Evolutionary conservation across 2,329 filamentous ascomycete species (phyloP), one percentile per base, ranked within the genome.

Genomic region (Colletotrichum tanaceti): DNA sequence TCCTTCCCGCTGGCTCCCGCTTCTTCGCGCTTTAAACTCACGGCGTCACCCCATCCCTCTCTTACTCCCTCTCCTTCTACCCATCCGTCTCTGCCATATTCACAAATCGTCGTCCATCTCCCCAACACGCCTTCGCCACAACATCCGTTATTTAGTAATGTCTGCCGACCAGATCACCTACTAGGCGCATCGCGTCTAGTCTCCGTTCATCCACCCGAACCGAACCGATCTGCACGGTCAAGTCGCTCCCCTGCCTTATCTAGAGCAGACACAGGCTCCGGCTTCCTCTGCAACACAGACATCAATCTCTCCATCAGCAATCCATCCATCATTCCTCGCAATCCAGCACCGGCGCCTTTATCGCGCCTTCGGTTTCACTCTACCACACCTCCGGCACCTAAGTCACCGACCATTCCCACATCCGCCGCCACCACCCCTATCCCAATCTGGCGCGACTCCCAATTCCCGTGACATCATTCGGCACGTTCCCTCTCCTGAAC

Each of bases 121-220:
- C 65, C 54, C 38, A 69, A 58, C n/a, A 59, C 49, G 43, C 20
- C 49, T 32, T 41, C 53, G 54, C 50, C 39, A 54, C 16, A 65
- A 57, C 53, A 65, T 52, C 32, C 22, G 54, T 64, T 32, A 24
- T 61, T 54, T 54, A 63, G 61, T 65, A 59, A 72, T 72, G 71
- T 66, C 66, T 66, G 62, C 52, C 69, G 62, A 61, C 65, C 65
- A 66, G 62, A 66, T 66, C 62, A 65, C 57, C 55, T 66, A 16
- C 69, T 70, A 69, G 71, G 55, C 71, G 70, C 69, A 71, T 58
- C 65, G 71, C 70, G 66, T 72, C 71, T 72, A 70, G 69, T 60
- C 59, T 55, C 57, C 44, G 68, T 71, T 68, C 66, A 59, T 39
- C 50, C 44, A 61, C 44, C 53, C 58, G 53, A 62, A 35, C 55